phyloP scores from a whole-genome alignment of 129 eudicot species.

The sunflower (Helianthus annuus) region HanXRQr2.0-SUNRISE NC_035444.2:89022009-89022508 shows the following conservation, averaged over 20 bases:
- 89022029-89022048: not conserved
- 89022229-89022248: slow-evolving; percentile 40
- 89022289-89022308: slow-evolving; percentile 70
- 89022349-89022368: slow-evolving; percentile 69
- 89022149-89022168: slow-evolving; percentile 31
- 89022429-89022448: slow-evolving; percentile 58
- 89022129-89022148: not conserved
- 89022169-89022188: slow-evolving; percentile 11
- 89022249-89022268: slow-evolving; percentile 34
- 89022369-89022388: slow-evolving; percentile 88
- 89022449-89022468: slow-evolving; percentile 62
- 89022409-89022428: slow-evolving; percentile 36
- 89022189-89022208: slow-evolving; percentile 65
- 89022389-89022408: slow-evolving; percentile 61
- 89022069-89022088: no score
- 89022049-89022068: no score
- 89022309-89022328: slow-evolving; percentile 74
- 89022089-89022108: not conserved
- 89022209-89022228: slow-evolving; percentile 58
- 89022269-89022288: slow-evolving; percentile 51
- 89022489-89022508: slow-evolving; percentile 41
- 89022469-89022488: slow-evolving; percentile 61
- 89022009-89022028: not conserved
- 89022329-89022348: slow-evolving; percentile 43
- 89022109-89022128: not conserved